Conservation (phyloP, 495 filamentous ascomycete species). For the Talaromyces ruber region DNA sequence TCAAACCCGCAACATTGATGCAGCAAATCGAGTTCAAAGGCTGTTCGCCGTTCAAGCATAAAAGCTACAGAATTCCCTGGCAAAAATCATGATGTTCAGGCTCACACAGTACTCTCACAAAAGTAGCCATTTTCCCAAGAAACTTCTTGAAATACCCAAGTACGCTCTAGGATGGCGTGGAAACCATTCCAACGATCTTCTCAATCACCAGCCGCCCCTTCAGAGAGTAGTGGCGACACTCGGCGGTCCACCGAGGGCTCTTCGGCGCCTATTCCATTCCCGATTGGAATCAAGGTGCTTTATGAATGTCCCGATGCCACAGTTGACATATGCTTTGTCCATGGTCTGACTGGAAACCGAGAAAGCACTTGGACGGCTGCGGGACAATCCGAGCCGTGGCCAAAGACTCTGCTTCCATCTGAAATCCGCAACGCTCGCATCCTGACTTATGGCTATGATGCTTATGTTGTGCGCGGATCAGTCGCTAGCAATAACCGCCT, state of each 20-base stretch:
- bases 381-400: slow-evolving; percentile 14
- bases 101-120: not conserved
- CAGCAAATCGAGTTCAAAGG: not conserved
- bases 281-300: slow-evolving; percentile 10
- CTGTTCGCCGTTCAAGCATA: not conserved
- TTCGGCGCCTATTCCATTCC: not conserved
- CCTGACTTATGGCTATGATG: slow-evolving; percentile 22
- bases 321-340: slow-evolving; percentile 24
- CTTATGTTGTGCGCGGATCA: slow-evolving; percentile 12
- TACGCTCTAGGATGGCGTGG: no score
- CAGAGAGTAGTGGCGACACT: no score
- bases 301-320: slow-evolving; percentile 11
- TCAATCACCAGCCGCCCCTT: not conserved
- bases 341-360: slow-evolving; percentile 21
- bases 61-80: not conserved
- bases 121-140: not conserved
- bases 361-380: slow-evolving; percentile 19
- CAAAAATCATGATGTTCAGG: not conserved
- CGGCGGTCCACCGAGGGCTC: not conserved
- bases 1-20: not conserved
- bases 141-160: not conserved
- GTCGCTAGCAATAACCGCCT: slow-evolving; percentile 12
- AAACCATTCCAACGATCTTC: not conserved
- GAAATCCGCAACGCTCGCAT: slow-evolving; percentile 16
- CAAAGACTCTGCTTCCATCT: slow-evolving; percentile 14